Evolutionary conservation across 345 rosid genomes (phyloP).

Genomic region (Populus davidiana): DNA sequence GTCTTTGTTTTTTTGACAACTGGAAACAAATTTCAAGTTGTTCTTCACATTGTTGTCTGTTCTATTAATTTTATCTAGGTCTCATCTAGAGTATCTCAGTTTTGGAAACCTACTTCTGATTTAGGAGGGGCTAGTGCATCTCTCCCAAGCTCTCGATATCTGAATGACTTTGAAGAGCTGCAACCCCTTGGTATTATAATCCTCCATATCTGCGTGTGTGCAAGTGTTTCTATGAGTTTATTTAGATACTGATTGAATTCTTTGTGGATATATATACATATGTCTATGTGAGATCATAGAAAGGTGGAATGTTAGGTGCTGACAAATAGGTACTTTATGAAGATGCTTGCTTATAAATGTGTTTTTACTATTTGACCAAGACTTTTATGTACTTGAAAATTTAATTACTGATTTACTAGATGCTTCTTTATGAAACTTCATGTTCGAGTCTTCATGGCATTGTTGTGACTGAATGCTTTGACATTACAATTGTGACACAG

Average conservation of each 20-base stretch:
- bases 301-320: background rate
- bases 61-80: constrained; percentile 39
- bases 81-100: constrained; percentile 71
- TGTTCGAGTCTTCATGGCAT: background rate
- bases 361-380: constrained; percentile 1
- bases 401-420: background rate
- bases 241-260: background rate
- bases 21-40: constrained; percentile 13
- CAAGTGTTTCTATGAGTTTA: background rate
- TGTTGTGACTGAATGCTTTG: background rate
- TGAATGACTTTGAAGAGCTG: constrained; percentile 92
- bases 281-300: background rate
- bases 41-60: constrained; percentile 3
- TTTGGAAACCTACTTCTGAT: constrained; percentile 77
- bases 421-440: background rate
- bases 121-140: constrained; percentile 45
- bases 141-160: constrained; percentile 80
- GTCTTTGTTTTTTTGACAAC: background rate
- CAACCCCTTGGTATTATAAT: constrained; percentile 66
- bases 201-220: background rate
- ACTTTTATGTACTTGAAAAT: background rate
- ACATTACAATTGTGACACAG: background rate
- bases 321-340: background rate
- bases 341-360: background rate
- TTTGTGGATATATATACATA: background rate